phyloP scores from a whole-genome alignment of 805 yeast species.

The Wickerhamiella domercqiae region DNA sequence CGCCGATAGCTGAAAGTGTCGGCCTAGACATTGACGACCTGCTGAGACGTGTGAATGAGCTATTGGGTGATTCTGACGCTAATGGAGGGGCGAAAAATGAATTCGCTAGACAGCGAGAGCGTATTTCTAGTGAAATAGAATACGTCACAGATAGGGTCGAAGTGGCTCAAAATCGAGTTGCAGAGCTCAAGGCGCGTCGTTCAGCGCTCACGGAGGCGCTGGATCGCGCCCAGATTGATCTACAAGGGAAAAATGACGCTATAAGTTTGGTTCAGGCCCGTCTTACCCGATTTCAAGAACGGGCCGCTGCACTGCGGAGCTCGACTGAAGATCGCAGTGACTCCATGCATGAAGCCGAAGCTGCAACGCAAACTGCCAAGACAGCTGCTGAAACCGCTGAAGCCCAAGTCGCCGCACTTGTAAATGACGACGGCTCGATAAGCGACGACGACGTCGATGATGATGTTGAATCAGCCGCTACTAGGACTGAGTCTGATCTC shows the following conservation, averaged over 20 bases:
- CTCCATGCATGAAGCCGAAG: slow-evolving; percentile 29
- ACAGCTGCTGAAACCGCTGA: neutral
- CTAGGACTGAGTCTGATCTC: neutral
- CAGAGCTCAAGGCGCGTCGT: slow-evolving; percentile 11
- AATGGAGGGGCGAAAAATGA: slow-evolving; percentile 23
- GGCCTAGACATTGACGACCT: neutral
- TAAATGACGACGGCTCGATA: neutral
- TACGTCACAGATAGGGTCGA: slow-evolving; percentile 49
- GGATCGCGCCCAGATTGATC: slow-evolving; percentile 7
- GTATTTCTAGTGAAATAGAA: slow-evolving; percentile 41
- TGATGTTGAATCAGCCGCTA: too few species aligned
- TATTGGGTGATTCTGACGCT: neutral
- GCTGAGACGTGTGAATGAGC: neutral
- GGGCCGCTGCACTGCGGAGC: slow-evolving; percentile 22
- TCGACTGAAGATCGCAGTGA: slow-evolving; percentile 52
- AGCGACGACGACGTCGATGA: neutral
- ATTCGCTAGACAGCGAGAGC: slow-evolving; percentile 43
- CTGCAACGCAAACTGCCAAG: neutral
- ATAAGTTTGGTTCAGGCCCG: neutral
- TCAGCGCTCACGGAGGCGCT: slow-evolving; percentile 10
- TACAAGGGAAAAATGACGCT: slow-evolving; percentile 1
- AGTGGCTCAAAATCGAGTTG: slow-evolving; percentile 37
- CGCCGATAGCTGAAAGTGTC: neutral
- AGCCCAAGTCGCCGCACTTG: neutral
- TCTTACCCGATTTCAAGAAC: neutral